phyloP scores from a whole-genome alignment of 305 asterid genomes.

The Fraxinus albicans region DNA sequence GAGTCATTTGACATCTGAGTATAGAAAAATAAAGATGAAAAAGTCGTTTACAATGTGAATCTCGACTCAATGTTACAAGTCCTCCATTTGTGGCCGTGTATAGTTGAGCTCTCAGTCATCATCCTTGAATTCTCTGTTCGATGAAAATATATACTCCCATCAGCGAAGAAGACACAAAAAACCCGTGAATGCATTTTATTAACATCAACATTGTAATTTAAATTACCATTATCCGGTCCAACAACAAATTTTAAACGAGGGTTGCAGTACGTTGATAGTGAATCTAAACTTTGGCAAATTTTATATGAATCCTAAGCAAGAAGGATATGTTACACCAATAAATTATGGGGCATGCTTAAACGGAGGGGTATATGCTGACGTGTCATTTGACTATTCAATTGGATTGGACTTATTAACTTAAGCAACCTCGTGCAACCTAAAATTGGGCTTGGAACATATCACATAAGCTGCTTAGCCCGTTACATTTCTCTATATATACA shows the following conservation, averaged over 20 bases:
- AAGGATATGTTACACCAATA: no score
- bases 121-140: conserved; percentile 87
- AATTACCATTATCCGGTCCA: neutral
- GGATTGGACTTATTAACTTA: no score
- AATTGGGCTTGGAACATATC: no score
- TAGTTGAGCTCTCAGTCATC: conserved; percentile 58
- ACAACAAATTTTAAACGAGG: neutral
- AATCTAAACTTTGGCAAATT: neutral
- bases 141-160: neutral
- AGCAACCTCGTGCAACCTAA: no score
- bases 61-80: neutral
- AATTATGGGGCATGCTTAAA: no score
- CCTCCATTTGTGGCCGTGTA: conserved; percentile 10
- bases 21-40: neutral
- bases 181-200: no score
- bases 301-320: neutral
- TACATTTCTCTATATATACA: no score
- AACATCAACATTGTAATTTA: neutral
- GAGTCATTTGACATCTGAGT: neutral
- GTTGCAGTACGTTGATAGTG: neutral
- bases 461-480: no score
- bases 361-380: no score
- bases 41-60: neutral
- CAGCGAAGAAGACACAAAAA: neutral
- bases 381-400: no score